Conservation (phyloP, 1,139 yeast species). For the Lodderomyces theae region DNA sequence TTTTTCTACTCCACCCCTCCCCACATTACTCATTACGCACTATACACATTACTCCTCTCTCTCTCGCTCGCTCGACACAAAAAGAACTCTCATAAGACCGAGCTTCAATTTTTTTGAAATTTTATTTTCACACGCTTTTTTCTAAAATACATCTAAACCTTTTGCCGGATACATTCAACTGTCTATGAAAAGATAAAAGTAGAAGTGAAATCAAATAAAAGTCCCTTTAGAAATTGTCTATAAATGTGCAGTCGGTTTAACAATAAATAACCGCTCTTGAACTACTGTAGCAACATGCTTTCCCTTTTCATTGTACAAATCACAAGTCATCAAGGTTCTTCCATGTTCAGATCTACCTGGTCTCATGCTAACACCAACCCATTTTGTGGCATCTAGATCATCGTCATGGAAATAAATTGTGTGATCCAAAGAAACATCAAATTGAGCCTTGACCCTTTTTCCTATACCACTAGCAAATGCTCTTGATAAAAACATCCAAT, state of each 20-base stretch:
- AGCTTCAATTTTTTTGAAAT: too few species aligned
- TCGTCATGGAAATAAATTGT: constrained; percentile 43
- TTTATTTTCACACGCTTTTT: too few species aligned
- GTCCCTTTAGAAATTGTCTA: not conserved
- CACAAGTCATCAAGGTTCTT: constrained; percentile 37
- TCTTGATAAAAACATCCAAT: constrained; percentile 20
- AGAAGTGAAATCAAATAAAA: not conserved
- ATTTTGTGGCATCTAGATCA: constrained; percentile 39
- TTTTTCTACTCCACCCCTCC: too few species aligned
- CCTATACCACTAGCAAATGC: constrained; percentile 4
- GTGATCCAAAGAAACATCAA: constrained; percentile 44
- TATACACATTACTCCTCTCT: too few species aligned
- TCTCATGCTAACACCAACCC: constrained; percentile 35
- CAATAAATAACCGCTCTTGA: constrained; percentile 43
- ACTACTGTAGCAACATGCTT: constrained; percentile 39
- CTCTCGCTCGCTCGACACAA: too few species aligned
- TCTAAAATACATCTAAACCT: too few species aligned
- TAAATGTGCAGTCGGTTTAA: constrained; percentile 4
- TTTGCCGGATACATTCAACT: not conserved
- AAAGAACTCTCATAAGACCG: too few species aligned
- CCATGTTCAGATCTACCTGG: constrained; percentile 39
- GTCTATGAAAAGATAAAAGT: not conserved
- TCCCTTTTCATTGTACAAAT: constrained; percentile 34
- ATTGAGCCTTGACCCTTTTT: constrained; percentile 10
- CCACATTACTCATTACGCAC: too few species aligned